Base-by-base conservation (phyloP, 1,284 basidiomycete genomes). In the Cryptococcus floricola region DNA sequence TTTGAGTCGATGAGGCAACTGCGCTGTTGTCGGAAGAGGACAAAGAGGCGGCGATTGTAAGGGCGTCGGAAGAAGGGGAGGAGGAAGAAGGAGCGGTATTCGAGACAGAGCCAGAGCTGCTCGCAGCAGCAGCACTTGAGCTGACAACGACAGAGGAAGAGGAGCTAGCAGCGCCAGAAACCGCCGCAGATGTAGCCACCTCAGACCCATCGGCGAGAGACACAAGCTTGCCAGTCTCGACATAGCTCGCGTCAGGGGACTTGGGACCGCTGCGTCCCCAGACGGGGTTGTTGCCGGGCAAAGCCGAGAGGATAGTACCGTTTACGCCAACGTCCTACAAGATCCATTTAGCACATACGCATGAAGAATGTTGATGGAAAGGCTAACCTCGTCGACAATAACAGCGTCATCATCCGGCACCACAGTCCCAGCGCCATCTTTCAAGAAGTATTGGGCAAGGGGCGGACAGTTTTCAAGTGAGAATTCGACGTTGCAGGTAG, bases 231-330 rank as follows among this genome's bases (percentile, higher is more conserved):
- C 39, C 57, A 44, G 54, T 56, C 51, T 61, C 60, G 39, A 54
- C 52, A 38, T 60, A 60, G 39, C 48, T 52, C 12, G 56, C 23
- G 47, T 58, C 53, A 34, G 52, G 42, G 25, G 34, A 43, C 39
- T 56, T 60, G 5, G 55, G 34, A 7, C 53, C 57, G 16, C 34
- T 50, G 3, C 54, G 38, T 23, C 60, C 60, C 48, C 50, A 63
- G 13, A 57, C 44, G n/a, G 60, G 62, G 45, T 64, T 64, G 47
- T 61, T 57, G 8, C 62, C 62, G 2, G 62, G 62, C 18, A 64
- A 48, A n/a, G 52, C 56, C 19, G 57, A 43, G 18, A 48, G 31
- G 25, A 64, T 41, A 3, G 43, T 42, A 13, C 37, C 48, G 10
- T 56, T 38, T 1, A 43, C 48, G 12, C 62, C 62, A 39, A 64